Evolutionary conservation across 768 basidiomycete genomes (phyloP), one percentile per base, ranked within the genome.

Genomic region (Xerocomus brunneocitrinus): DNA sequence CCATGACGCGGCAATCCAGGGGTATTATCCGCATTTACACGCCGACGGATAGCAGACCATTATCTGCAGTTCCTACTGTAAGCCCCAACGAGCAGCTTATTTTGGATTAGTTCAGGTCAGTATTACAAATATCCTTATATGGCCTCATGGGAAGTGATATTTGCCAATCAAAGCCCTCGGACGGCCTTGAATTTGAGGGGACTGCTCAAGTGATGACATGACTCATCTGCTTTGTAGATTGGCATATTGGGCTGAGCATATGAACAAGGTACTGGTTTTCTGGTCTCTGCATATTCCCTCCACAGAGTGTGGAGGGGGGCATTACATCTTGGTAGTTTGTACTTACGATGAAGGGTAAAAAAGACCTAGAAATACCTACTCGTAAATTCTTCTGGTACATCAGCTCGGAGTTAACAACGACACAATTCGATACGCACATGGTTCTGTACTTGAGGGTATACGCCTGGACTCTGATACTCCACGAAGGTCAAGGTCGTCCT

Each of bases 401-500:
- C 44, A 59, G 47, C 6, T 14, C 28, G 9, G n/a, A 24, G 30
- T 27, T 8, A 38, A 30, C 16, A 14, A 28, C 14, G 16, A 27
- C 22, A 22, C 6, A 25, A 30, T 28, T 5, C 8, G 55, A 42
- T 31, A 30, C 64, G 13, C 36, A 66, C 66, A 66, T 46, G 58
- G 47, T 32, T 55, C 55, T n/a, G 55, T 34, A 53, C 34, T 53
- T 16, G 48, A 40, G 25, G 58, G 52, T 57, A 57, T 60, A 44
- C 58, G 34, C 34, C 49, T 54, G 31, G 52, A 47, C 24, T 51
- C 66, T 8, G 57, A 28, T 7, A 42, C 49, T 2, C 59, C 42
- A 19, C 35, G 52, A 10, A 55, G 42, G 5, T 67, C 66, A 24
- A 67, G 45, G 46, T 82, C 82, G 27, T 71, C 68, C 67, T 84